A percentile compares a stretch with the other conserved stretches of the same genome.
Evolutionary conservation across 1,284 basidiomycete species (phyloP).

Genomic region (Cutaneotrichosporon cyanovorans): DNA sequence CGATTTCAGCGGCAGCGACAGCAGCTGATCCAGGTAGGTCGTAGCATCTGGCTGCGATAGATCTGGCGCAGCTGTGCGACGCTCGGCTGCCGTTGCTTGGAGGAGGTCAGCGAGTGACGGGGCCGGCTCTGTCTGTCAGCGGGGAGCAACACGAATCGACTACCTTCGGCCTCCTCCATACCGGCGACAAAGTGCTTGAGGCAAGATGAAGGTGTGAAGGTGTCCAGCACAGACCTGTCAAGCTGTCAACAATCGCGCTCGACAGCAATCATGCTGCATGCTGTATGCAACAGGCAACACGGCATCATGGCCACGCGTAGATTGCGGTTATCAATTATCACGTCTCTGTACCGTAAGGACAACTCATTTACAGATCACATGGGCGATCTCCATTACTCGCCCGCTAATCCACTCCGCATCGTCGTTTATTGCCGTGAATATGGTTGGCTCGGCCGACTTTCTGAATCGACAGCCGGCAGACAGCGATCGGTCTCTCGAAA

Average conservation of each 20-base stretch:
- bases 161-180: conserved; percentile 22
- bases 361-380: no score
- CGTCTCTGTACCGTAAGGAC: no score
- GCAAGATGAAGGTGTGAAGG: not conserved
- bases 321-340: no score
- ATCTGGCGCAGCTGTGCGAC: conserved; percentile 14
- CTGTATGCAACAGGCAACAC: no score
- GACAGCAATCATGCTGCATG: no score
- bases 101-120: conserved; percentile 32
- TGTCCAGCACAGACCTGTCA: not conserved
- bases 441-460: conserved; percentile 1
- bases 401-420: no score
- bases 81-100: conserved; percentile 12
- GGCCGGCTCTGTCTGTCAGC: conserved; percentile 12
- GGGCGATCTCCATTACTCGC: no score
- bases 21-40: conserved; percentile 51
- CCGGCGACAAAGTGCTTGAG: not conserved
- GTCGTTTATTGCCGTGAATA: no score
- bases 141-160: not conserved
- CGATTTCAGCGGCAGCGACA: conserved; percentile 57
- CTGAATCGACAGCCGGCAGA: not conserved
- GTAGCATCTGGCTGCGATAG: conserved; percentile 17
- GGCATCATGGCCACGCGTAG: no score
- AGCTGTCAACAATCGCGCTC: not conserved
- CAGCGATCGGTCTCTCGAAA: not conserved